Evolutionary conservation across 1,284 basidiomycete genomes (phyloP).

Genomic region (Cryptococcus sp.): DNA sequence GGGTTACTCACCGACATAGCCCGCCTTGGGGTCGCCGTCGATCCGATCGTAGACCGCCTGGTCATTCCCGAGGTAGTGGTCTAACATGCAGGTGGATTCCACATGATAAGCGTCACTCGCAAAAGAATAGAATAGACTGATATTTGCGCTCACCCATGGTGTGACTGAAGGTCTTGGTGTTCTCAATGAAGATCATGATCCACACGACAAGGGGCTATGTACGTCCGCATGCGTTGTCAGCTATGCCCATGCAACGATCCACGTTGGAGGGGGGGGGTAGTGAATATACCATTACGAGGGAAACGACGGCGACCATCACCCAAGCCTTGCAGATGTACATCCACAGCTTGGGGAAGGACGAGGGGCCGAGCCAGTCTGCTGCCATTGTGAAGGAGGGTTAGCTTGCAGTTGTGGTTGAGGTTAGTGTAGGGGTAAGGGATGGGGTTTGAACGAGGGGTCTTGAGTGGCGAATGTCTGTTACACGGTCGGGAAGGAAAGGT

Average conservation of each 20-base stretch:
- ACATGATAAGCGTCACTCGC: not conserved
- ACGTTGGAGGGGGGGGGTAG: not conserved
- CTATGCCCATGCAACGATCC: not conserved
- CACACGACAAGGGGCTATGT: slow-evolving; percentile 19
- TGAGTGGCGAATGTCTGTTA: not conserved
- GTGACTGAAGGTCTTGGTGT: slow-evolving; percentile 25
- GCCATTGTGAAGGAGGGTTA: slow-evolving; percentile 9
- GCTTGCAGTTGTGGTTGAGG: not conserved
- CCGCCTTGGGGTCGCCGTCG: slow-evolving; percentile 19
- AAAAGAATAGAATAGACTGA: too few species aligned
- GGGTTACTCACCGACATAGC: slow-evolving; percentile 30
- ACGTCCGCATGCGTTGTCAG: not conserved
- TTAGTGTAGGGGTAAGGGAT: not conserved
- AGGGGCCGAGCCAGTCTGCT: slow-evolving; percentile 10
- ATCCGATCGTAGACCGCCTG: slow-evolving; percentile 17
- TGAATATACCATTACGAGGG: slow-evolving; percentile 29
- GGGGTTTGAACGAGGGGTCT: not conserved
- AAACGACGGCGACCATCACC: slow-evolving; percentile 29
- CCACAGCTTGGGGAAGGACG: slow-evolving; percentile 20
- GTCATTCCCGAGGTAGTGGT: slow-evolving; percentile 34
- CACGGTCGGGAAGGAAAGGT: too few species aligned
- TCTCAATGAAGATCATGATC: slow-evolving; percentile 33
- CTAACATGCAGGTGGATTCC: not conserved
- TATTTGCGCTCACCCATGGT: slow-evolving; percentile 23
- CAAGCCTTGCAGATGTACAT: slow-evolving; percentile 24